Conservation (phyloP, 2,329 filamentous ascomycete species). For the Alternaria dauci region DNA sequence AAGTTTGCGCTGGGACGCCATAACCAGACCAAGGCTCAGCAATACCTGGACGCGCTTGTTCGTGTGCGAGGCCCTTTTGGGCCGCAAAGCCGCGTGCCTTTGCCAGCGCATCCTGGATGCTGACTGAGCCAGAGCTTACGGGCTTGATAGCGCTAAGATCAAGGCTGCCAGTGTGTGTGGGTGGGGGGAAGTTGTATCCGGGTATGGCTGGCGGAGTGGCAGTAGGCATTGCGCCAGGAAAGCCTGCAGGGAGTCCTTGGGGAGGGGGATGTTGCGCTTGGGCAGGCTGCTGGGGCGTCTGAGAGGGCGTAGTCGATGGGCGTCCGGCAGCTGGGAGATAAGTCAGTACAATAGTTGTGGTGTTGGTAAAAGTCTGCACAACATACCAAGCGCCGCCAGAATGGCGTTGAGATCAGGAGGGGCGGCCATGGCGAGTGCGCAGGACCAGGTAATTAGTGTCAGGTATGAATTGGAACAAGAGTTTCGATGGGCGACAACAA, state of each 20-base stretch:
- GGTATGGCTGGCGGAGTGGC: conserved; percentile 53
- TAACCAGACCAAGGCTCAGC: conserved; percentile 55
- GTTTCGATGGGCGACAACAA: background rate
- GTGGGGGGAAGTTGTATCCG: conserved; percentile 68
- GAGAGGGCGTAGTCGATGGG: conserved; percentile 58
- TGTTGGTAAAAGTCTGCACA: background rate
- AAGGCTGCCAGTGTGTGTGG: conserved; percentile 76
- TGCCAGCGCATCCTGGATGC: conserved; percentile 83
- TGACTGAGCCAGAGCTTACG: conserved; percentile 80
- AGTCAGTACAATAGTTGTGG: conserved; percentile 16
- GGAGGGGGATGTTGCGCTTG: conserved; percentile 54
- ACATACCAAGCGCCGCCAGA: conserved; percentile 50
- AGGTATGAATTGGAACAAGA: conserved; percentile 1
- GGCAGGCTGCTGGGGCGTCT: conserved; percentile 53
- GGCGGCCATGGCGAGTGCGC: conserved; percentile 42
- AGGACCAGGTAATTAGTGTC: conserved; percentile 7
- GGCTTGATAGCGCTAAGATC: conserved; percentile 84
- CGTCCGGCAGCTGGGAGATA: conserved; percentile 54
- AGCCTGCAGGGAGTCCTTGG: conserved; percentile 54
- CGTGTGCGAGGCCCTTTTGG: conserved; percentile 73
- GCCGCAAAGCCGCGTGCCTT: conserved; percentile 84
- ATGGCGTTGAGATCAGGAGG: conserved; percentile 51
- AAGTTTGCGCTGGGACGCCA: conserved; percentile 41
- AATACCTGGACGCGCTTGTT: conserved; percentile 53
- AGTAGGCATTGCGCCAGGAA: conserved; percentile 53